phyloP scores from a whole-genome alignment of 345 rosid genomes.

The Gossypium stocksii region DNA sequence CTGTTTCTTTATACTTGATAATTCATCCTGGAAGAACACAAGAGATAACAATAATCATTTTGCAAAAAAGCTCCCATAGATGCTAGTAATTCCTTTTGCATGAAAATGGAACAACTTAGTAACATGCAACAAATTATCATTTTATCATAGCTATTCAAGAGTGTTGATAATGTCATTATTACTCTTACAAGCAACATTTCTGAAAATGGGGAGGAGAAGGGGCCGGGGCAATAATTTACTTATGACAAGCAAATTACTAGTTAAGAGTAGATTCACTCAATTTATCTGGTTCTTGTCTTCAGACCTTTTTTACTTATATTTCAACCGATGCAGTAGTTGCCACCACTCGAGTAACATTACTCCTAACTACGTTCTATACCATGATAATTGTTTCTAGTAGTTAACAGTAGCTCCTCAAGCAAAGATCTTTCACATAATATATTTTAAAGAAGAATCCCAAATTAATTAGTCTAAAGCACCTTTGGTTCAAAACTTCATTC shows the following conservation, averaged over 20 bases:
- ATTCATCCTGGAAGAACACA: constrained; percentile 53
- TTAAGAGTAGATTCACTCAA: neutral
- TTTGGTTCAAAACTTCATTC: neutral
- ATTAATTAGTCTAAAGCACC: neutral
- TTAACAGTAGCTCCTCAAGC: neutral
- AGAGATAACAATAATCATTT: constrained; percentile 6
- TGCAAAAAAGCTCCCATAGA: neutral
- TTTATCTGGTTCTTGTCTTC: neutral
- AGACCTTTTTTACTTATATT: neutral
- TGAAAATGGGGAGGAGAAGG: neutral
- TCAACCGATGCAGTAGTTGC: neutral
- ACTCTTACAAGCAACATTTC: neutral
- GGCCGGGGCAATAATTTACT: neutral
- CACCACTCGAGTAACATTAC: neutral
- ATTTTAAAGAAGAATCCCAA: neutral
- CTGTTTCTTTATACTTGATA: constrained; percentile 50
- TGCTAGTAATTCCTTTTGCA: neutral
- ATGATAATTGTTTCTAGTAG: neutral
- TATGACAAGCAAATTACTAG: neutral
- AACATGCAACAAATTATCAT: neutral
- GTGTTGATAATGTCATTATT: constrained; percentile 2
- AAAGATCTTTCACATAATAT: neutral
- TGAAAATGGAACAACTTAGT: constrained; percentile 3
- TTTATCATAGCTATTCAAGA: neutral
- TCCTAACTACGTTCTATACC: neutral